phyloP scores from a whole-genome alignment of 2,329 filamentous ascomycete genomes.

The Coleophoma cylindrospora region DNA sequence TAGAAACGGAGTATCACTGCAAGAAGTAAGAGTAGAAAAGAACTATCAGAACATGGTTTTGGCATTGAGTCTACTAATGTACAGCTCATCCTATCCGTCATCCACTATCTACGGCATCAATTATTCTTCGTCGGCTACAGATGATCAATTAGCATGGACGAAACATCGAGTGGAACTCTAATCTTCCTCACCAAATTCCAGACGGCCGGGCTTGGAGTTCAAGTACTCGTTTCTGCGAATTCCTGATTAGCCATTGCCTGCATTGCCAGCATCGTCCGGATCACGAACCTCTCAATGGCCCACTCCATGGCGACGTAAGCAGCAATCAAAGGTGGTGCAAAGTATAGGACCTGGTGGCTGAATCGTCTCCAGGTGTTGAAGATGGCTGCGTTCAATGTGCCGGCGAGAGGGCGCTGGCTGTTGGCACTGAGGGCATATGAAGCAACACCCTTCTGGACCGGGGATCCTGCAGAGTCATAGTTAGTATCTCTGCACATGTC shows the following conservation, averaged over 20 bases:
- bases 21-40: too few species aligned
- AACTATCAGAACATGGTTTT: slow-evolving; percentile 12
- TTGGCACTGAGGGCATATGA: slow-evolving; percentile 79
- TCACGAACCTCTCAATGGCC: slow-evolving; percentile 78
- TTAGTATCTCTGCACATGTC: slow-evolving; percentile 4
- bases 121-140: slow-evolving; percentile 12
- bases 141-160: slow-evolving; percentile 4
- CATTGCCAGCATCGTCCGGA: too few species aligned
- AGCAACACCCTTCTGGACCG: slow-evolving; percentile 58
- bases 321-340: slow-evolving; percentile 70
- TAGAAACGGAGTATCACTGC: too few species aligned
- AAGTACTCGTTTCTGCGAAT: slow-evolving; percentile 67
- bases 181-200: slow-evolving; percentile 41
- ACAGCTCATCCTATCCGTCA: slow-evolving; percentile 12
- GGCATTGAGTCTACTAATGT: slow-evolving; percentile 23
- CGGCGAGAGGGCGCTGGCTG: slow-evolving; percentile 82
- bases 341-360: slow-evolving; percentile 82
- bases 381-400: slow-evolving; percentile 71
- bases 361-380: slow-evolving; percentile 95
- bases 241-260: too few species aligned
- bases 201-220: slow-evolving; percentile 72
- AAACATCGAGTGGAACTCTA: slow-evolving; percentile 3
- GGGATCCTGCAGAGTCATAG: slow-evolving; percentile 40
- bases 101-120: slow-evolving; percentile 7
- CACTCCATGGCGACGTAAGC: slow-evolving; percentile 85